Evolutionary conservation across 2,329 filamentous ascomycete species (phyloP), one percentile per base, ranked within the genome.

Genomic region (Colletotrichum ledebouriae): DNA sequence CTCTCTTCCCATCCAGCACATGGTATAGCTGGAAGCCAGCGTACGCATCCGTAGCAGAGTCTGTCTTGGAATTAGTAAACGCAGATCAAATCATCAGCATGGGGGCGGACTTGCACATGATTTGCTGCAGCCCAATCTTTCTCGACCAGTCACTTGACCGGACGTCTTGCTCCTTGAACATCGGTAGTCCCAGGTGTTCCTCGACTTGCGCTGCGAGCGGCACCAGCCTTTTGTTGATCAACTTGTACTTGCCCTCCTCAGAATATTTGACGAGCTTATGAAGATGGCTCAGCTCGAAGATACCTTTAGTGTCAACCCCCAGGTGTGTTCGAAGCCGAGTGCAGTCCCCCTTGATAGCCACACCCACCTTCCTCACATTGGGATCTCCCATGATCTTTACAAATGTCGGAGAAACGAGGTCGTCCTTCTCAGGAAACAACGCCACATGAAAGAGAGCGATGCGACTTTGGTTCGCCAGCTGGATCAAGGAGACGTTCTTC

Each of bases 371-470:
- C 44, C 86, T 86, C 65, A 97, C 84, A 1, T 81, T 77, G 0
- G 88, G 79, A 56, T 92, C 88, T 76, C 94, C 92, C 77, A 98
- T 87, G 50, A 98, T 86, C 62, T 83, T 81, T 69, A 86, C 89
- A 55, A 98, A 85, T 0, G 89, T 86, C 0, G 92, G 92, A 2
- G 90, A 85, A n/a, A 94, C 84, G 29, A 95, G 82, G 22, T 90
- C 86, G 6, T 80, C 78, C 9, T 74, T 78, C 3, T 81, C 77
- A 2, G 82, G 78, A 73, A 88, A 93, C 2, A 90, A 73, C 3
- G 93, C 91, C 59, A 97, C 78, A 72, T 98, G 95, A 72, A 97
- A 94, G 0, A 98, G 85, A 0, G 86, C 93, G 56, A 98, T 90
- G 13, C 89, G 90, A 70, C 90, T 88, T 49, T 92, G 87, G 68